Percentiles rank a stretch among this genome's conserved stretches.
These are phyloP conservation scores for Aureobasidium pullulans DNA, from an alignment of 2,329 filamentous ascomycete species.

Conservation along the genomic window DNA sequence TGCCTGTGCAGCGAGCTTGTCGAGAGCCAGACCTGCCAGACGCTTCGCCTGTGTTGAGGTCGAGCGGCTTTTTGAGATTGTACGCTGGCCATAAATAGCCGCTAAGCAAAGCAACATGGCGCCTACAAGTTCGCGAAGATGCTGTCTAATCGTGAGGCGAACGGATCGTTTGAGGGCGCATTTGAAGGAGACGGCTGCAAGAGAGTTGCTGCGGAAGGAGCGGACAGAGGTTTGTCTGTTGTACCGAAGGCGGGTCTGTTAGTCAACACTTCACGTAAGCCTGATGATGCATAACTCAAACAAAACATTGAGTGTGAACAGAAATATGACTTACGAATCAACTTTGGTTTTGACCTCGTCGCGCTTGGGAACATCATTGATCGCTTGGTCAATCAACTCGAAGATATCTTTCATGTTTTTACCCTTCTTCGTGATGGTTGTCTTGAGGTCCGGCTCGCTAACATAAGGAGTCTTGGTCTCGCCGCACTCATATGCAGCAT, in stretches of 20 bases:
- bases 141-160: slow-evolving; percentile 72
- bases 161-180: slow-evolving; percentile 73
- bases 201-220: slow-evolving; percentile 71
- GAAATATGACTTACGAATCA: slow-evolving; percentile 48
- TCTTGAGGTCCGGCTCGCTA: slow-evolving; percentile 63
- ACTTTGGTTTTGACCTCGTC: slow-evolving; percentile 53
- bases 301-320: slow-evolving; percentile 18
- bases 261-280: slow-evolving; percentile 45
- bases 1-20: slow-evolving; percentile 75
- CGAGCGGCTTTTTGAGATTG: slow-evolving; percentile 55
- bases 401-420: slow-evolving; percentile 89
- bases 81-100: slow-evolving; percentile 56
- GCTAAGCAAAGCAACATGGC: slow-evolving; percentile 39
- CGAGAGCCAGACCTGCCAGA: slow-evolving; percentile 76
- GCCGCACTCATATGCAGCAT: slow-evolving; percentile 87
- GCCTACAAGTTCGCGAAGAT: slow-evolving; percentile 75
- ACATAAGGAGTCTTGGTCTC: slow-evolving; percentile 62
- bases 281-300: slow-evolving; percentile 17
- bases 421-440: slow-evolving; percentile 67
- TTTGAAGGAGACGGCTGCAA: slow-evolving; percentile 81
- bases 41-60: slow-evolving; percentile 69
- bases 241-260: slow-evolving; percentile 72
- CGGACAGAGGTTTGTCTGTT: slow-evolving; percentile 62
- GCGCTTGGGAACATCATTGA: slow-evolving; percentile 60
- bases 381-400: slow-evolving; percentile 69